These are phyloP conservation scores for Colletotrichum sp. DNA, from an alignment of 2,329 filamentous ascomycete genomes.

Conservation along the genomic window DNA sequence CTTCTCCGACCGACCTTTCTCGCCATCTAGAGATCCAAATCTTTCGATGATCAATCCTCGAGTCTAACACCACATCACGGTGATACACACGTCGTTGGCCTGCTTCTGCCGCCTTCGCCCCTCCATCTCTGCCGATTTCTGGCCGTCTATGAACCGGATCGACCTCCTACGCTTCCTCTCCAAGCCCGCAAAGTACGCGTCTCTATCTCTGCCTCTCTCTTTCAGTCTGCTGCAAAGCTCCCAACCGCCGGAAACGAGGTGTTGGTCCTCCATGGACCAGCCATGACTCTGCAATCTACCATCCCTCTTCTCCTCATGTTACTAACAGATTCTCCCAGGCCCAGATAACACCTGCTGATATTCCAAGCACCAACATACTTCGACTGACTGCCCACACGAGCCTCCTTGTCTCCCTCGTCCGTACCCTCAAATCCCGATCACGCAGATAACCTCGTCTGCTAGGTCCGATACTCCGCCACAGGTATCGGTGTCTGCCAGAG, in stretches of 20 bases:
- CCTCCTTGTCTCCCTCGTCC: background rate
- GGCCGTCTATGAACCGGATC: slow-evolving; percentile 83
- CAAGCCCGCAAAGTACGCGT: slow-evolving; percentile 87
- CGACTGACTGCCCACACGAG: slow-evolving; percentile 8
- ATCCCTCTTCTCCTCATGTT: background rate
- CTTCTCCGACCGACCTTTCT: background rate
- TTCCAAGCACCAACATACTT: background rate
- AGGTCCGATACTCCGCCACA: slow-evolving; percentile 81
- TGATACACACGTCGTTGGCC: background rate
- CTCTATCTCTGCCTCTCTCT: background rate
- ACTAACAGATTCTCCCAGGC: slow-evolving; percentile 20
- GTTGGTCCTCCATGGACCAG: background rate
- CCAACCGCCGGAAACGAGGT: accelerated
- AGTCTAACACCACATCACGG: background rate
- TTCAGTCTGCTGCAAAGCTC: background rate
- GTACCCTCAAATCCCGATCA: slow-evolving; percentile 26
- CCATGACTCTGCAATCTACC: background rate
- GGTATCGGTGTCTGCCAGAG: slow-evolving; percentile 84
- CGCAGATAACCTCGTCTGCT: slow-evolving; percentile 74
- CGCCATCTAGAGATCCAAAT: background rate
- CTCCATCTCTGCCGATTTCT: background rate
- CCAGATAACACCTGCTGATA: slow-evolving; percentile 21
- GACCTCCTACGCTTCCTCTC: slow-evolving; percentile 92
- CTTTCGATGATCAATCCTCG: background rate
- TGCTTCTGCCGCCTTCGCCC: background rate